Base-by-base conservation (phyloP, 2,329 filamentous ascomycete species). In the Colletotrichum siamense region DNA sequence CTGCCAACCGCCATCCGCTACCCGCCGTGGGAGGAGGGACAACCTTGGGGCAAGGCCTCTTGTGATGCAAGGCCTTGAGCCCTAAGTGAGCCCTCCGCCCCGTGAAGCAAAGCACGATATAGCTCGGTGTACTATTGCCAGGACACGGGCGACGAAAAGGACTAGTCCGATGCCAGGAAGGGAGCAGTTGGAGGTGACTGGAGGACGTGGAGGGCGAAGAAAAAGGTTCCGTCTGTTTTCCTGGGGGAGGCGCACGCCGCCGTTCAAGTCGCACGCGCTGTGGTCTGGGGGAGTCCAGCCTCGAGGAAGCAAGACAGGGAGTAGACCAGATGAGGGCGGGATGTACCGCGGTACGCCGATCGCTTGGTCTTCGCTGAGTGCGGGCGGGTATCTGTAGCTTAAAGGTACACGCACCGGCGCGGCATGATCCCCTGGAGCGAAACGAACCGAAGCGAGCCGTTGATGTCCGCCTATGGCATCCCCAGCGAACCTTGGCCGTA, bases 401-500 rank as follows among this genome's bases (percentile, higher is more conserved):
- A 8, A 18, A 13, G 55, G 39, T 64, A 73, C 73, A 24, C n/a
- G 10, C 8, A 6, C 55, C 22, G 36, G n/a, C 57, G 24, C 39
- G 32, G 24, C 69, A 57, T 34, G 18, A 49, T 68, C 39, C 70
- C 69, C 59, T 73, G 57, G 63, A 62, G 73, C 73, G 70, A 73
- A 73, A 44, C 64, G 44, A 73, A 73, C 70, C 70, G 70, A 76
- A 49, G 73, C 69, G 73, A 73, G 68, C 70, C 73, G 70, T 76
- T 73, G 70, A 55, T 76, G 73, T 76, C 70, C 70, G 57, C 44
- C 24, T 44, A 44, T 64, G 69, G 73, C 55, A 73, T 57, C 22
- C 73, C 44, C 69, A 64, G 69, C 55, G 18, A 68, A 73, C 63
- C 69, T 73, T 22, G 55, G 44, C 55, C 64, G 18, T 66, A 64